These are phyloP conservation scores for Neoboletus subvelutipes DNA, from an alignment of 768 basidiomycete species.

Conservation along the genomic window DNA sequence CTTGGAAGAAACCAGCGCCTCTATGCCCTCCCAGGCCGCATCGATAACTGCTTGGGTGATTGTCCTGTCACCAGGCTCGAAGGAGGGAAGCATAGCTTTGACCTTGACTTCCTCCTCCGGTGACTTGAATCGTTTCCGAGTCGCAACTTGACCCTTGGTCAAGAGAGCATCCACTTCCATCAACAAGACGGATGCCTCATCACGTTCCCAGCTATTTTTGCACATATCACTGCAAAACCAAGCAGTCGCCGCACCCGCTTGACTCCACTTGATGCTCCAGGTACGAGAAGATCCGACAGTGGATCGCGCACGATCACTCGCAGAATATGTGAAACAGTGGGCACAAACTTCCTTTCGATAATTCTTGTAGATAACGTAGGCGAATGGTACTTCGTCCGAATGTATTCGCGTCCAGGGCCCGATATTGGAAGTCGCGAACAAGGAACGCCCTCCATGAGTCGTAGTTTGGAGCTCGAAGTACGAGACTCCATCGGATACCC, in stretches of 20 bases:
- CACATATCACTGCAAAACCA: constrained; percentile 60
- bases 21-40: constrained; percentile 45
- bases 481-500: background rate
- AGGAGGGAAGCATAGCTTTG: constrained; percentile 17
- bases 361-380: constrained; percentile 56
- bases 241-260: constrained; percentile 38
- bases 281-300: constrained; percentile 28
- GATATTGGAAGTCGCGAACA: constrained; percentile 46
- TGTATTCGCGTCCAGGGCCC: constrained; percentile 45
- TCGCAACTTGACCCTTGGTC: constrained; percentile 33
- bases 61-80: constrained; percentile 8
- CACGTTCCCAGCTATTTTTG: constrained; percentile 42
- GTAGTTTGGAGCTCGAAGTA: constrained; percentile 35
- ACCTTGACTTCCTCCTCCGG: constrained; percentile 20
- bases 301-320: constrained; percentile 24
- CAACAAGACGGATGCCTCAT: constrained; percentile 33
- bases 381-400: constrained; percentile 49
- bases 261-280: constrained; percentile 44
- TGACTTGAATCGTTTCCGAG: constrained; percentile 30
- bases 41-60: constrained; percentile 44
- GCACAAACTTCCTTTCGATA: constrained; percentile 69
- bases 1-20: constrained; percentile 29
- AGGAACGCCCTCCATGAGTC: constrained; percentile 50
- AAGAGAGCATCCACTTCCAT: constrained; percentile 36
- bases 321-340: constrained; percentile 60